Conservation (phyloP, 208 protist genomes). For the Trypanosoma vivax region DNA sequence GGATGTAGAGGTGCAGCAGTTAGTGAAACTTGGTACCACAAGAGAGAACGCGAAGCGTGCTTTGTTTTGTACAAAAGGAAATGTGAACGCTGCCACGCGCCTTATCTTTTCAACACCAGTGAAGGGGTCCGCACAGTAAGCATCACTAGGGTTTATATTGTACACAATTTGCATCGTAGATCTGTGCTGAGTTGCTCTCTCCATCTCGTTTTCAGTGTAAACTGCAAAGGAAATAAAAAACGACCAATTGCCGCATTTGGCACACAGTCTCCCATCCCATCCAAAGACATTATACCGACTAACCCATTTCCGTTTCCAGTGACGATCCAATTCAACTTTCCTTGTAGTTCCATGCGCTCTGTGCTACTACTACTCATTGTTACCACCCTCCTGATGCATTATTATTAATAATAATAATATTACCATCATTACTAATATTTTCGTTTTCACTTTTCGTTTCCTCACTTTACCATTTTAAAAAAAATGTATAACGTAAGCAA, state of each 20-base stretch:
- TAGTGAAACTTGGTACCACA: constrained; percentile 62
- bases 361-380: too few relatives aligned
- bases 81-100: constrained; percentile 46
- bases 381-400: too few relatives aligned
- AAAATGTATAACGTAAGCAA: constrained; percentile 2
- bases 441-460: not conserved
- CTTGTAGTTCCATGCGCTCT: too few relatives aligned
- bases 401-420: not conserved
- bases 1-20: constrained; percentile 54
- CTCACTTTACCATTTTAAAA: not conserved
- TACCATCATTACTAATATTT: constrained; percentile 19
- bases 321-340: too few relatives aligned
- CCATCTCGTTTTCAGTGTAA: too few relatives aligned
- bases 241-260: too few relatives aligned
- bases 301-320: too few relatives aligned
- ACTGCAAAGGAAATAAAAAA: too few relatives aligned
- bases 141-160: not conserved
- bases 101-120: constrained; percentile 32
- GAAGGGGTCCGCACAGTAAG: not conserved
- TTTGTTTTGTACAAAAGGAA: constrained; percentile 48
- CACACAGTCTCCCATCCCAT: too few relatives aligned
- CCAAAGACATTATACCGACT: too few relatives aligned
- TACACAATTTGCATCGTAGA: too few relatives aligned
- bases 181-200: too few relatives aligned
- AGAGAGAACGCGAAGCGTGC: constrained; percentile 69